Base-by-base conservation (phyloP, 164 flowering plant genomes). In the Stephania yunnanensis region DNA sequence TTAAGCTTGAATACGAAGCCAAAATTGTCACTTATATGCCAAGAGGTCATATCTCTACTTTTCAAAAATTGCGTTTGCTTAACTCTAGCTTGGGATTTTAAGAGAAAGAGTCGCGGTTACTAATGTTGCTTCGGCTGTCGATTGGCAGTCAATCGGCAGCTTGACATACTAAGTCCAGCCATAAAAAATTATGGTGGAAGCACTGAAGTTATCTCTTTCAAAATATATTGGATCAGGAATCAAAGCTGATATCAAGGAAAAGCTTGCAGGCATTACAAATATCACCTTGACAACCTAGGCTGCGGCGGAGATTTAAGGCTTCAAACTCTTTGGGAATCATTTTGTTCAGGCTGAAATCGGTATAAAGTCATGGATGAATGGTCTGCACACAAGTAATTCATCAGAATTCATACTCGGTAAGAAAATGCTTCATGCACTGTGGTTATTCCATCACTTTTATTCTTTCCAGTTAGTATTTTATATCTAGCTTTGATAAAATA, bases 241-340 rank as follows among this genome's bases (percentile, higher is more conserved):
- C 81, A 91, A 87, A 83, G 98, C 99, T 73, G 99, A 96, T 15
- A 95, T 95, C 22, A 93, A 93, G 83, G 99, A 95, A 87, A 92
- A 85, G 76, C 93, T 93, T 83, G 90, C 96, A 7, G 97, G 90
- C 71, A 87, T 95, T 66, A 80, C 72, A 13, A 87, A 91, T 86
- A 93, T 95, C 22, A 78, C 85, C 17, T 83, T 95, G 48, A 75
- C 83, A 12, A 68, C 55, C 74, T 89, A 88, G 82, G 46, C 29
- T 76, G 76, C 25, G 36, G 53, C 55, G 19, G 64, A n/a, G 25
- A 25, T 25, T 58, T 17, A 58, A 22, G n/a, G 22, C 64, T 55
- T 17, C 19, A 20, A 20, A 55, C 20, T 17, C 25, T 8, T 58
- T 58, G 17, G 64, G 22, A 58, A 19, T 58, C 64, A 58, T 1